Conservation (phyloP, 495 filamentous ascomycete species). For the Penicillium canescens region DNA sequence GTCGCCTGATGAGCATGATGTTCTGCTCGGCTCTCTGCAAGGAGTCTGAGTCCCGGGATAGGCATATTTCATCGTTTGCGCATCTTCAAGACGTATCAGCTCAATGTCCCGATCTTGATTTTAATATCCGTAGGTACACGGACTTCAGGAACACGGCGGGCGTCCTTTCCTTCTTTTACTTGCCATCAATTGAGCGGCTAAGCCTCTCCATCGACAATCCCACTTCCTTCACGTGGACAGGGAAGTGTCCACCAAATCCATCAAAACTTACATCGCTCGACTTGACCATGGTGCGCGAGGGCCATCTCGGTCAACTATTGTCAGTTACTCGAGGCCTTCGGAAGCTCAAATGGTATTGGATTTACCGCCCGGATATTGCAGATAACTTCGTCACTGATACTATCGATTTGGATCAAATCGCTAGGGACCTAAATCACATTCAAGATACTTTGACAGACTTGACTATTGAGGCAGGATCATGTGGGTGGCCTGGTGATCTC, state of each 20-base stretch:
- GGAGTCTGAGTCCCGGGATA: not conserved
- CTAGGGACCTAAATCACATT: constrained; percentile 4
- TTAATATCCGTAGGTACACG: not conserved
- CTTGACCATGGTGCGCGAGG: constrained; percentile 7
- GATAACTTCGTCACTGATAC: constrained; percentile 6
- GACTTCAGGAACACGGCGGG: not conserved
- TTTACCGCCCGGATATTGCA: constrained; percentile 2
- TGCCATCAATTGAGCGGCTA: not conserved
- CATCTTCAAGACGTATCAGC: not conserved
- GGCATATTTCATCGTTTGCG: not conserved
- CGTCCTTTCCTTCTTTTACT: not conserved
- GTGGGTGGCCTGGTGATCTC: not conserved
- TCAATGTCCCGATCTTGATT: not conserved
- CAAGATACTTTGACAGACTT: constrained; percentile 4
- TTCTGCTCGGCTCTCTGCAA: not conserved
- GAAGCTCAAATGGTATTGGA: constrained; percentile 6
- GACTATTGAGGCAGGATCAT: constrained; percentile 5
- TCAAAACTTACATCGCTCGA: constrained; percentile 4
- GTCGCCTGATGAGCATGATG: not conserved
- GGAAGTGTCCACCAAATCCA: constrained; percentile 5
- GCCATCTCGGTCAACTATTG: constrained; percentile 6
- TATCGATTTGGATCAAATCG: constrained; percentile 11
- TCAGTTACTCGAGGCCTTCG: constrained; percentile 1
- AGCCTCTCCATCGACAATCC: not conserved
- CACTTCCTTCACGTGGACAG: constrained; percentile 1